These are phyloP conservation scores for Fusarium citri DNA, from an alignment of 2,329 filamentous ascomycete species.

Conservation along the genomic window DNA sequence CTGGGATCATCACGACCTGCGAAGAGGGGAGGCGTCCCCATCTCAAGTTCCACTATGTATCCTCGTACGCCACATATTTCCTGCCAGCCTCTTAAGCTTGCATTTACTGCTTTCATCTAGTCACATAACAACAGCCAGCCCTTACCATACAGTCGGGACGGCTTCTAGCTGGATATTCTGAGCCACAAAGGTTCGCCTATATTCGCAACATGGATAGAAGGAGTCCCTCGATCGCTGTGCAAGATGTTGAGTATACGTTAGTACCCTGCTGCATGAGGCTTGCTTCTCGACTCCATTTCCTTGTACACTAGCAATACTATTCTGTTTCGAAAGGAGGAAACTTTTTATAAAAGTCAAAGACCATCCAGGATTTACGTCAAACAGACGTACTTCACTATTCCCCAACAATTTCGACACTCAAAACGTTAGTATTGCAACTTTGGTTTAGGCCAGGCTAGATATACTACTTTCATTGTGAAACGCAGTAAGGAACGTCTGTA, in stretches of 20 bases:
- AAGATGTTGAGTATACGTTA: not conserved
- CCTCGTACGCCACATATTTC: conserved; percentile 30
- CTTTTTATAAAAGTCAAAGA: conserved; percentile 1
- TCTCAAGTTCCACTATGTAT: not conserved
- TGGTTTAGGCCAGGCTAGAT: not conserved
- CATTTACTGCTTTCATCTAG: conserved; percentile 15
- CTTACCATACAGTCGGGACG: conserved; percentile 30
- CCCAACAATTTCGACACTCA: not conserved
- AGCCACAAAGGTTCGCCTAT: conserved; percentile 3
- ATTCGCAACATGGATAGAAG: conserved; percentile 27
- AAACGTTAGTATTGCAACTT: not conserved
- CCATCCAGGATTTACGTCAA: not conserved
- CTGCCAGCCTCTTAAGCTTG: conserved; percentile 10
- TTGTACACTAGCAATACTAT: not conserved
- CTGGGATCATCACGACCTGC: not conserved
- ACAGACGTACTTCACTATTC: not conserved
- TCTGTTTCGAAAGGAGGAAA: not conserved
- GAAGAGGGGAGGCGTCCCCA: not conserved
- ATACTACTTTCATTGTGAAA: not conserved
- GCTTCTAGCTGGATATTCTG: conserved; percentile 33
- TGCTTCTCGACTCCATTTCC: not conserved
- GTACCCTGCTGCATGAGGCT: conserved; percentile 1
- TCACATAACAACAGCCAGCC: conserved; percentile 21
- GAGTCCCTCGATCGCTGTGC: not conserved
- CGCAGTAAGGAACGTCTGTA: not conserved